Base-by-base conservation (phyloP, 1,284 basidiomycete species). In the Ceratobasidium sp. region DNA sequence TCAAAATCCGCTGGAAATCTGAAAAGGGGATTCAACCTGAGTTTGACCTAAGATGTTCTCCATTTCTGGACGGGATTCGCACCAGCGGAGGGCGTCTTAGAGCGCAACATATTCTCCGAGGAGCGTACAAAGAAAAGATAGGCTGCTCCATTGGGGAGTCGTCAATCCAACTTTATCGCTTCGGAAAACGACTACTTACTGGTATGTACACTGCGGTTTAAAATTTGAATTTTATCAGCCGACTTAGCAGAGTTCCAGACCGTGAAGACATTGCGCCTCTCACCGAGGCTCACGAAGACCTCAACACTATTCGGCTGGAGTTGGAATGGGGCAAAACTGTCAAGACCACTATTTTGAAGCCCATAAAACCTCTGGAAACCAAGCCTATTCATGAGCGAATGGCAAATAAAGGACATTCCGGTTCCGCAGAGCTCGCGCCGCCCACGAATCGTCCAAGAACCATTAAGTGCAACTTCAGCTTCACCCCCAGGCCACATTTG, bases 371-470 rank as follows among this genome's bases (percentile, higher is more conserved):
- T 49, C 16, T 18, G n/a, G 54, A 38, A 14, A 9, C 43, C 26
- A 54, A 43, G 0, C 66, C 52, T 16, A 23, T 70, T 21, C 54
- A 70, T 35, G 66, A 70, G 26, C 43, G 35, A 46, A 26, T 21
- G 28, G 44, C 54, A 2, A 70, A 70, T 41, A 70, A 70, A 35
- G 66, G 66, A 11, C 44, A 57, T 30, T 9, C 4, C 3, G 54
- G 44, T 14, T 70, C 66, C 9, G 66, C 54, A 4, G 66, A 44
- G 18, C 54, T 70, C 18, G 66, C 52, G 44, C 28, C 46, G 28
- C 16, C 8, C 43, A 11, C 5, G 1, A 28, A 21, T 41, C n/a
- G 32, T 11, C 30, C 11, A 18, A 26, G 14, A 14, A 8, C 32
- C 64, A 23, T 16, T 41, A 4, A 16, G 0, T 35, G 18, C n/a